Percentiles rank a stretch among this genome's conserved stretches.
These are phyloP conservation scores for Protomyces inouyei DNA, from an alignment of 1,139 yeast species.

Conservation along the genomic window DNA sequence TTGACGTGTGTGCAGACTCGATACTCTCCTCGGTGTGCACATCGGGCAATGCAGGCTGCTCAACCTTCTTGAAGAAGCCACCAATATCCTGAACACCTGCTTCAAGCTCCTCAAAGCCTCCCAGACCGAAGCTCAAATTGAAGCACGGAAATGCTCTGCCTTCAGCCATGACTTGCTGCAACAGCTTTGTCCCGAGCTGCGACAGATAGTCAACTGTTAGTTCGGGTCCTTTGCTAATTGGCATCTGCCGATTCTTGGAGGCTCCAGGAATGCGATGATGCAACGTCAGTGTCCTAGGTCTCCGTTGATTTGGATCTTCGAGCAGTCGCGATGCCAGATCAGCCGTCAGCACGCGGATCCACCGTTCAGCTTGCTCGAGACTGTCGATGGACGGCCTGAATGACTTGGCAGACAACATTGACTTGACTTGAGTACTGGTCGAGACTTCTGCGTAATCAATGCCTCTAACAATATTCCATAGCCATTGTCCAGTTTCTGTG, in stretches of 20 bases:
- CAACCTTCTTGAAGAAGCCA: conserved; percentile 26
- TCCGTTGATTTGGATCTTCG: conserved; percentile 49
- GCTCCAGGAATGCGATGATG: conserved; percentile 25
- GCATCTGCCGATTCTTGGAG: conserved; percentile 31
- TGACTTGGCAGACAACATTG: conserved; percentile 86
- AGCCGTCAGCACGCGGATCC: conserved; percentile 80
- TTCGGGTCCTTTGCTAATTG: conserved; percentile 31
- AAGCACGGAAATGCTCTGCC: conserved; percentile 31
- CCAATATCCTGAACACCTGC: conserved; percentile 29
- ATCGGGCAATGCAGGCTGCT: background rate
- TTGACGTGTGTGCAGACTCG: background rate
- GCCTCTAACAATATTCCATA: conserved; percentile 64
- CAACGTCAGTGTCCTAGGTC: conserved; percentile 42
- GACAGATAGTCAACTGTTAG: conserved; percentile 34
- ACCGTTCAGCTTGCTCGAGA: conserved; percentile 58
- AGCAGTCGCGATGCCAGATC: conserved; percentile 67
- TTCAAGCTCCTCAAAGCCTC: conserved; percentile 30
- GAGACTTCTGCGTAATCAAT: conserved; percentile 50
- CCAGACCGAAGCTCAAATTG: conserved; percentile 30
- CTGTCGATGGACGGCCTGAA: conserved; percentile 55
- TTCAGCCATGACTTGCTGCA: conserved; percentile 33
- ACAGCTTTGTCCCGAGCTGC: conserved; percentile 36
- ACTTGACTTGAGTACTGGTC: conserved; percentile 60
- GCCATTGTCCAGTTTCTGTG: conserved; percentile 42
- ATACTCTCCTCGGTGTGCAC: background rate